These are phyloP conservation scores for Pleurotus giganteus DNA, from an alignment of 768 basidiomycete genomes.

Conservation along the genomic window DNA sequence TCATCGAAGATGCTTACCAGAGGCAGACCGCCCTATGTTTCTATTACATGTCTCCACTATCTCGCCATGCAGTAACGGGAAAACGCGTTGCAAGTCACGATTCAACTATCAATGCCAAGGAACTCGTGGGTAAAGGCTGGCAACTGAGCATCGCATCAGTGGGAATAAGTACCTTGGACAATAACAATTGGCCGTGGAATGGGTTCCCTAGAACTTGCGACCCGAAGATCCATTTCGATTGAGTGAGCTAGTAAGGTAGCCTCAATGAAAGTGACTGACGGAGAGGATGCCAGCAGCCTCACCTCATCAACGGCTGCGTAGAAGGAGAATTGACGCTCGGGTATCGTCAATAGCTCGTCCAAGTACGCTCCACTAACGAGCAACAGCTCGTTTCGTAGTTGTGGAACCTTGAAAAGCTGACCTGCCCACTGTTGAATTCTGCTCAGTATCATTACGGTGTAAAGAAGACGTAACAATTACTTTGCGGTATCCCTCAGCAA, in stretches of 20 bases:
- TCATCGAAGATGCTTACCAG: background rate
- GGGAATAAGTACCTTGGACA: background rate
- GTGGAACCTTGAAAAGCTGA: background rate
- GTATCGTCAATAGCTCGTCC: background rate
- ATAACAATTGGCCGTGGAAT: slow-evolving; percentile 2
- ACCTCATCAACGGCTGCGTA: slow-evolving; percentile 1
- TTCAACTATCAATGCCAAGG: background rate
- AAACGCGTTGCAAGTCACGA: slow-evolving; percentile 1
- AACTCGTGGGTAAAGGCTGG: background rate
- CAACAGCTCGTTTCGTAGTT: background rate
- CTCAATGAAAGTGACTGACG: background rate
- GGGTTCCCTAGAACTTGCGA: slow-evolving; percentile 2
- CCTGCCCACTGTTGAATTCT: background rate
- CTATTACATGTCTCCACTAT: background rate
- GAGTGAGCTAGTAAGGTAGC: background rate
- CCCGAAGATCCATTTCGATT: slow-evolving; percentile 1
- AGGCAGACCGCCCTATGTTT: background rate
- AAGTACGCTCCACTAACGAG: background rate
- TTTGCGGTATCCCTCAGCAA: background rate
- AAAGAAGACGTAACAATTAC: background rate
- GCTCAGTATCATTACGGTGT: background rate
- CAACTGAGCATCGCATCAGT: background rate
- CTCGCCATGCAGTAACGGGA: background rate
- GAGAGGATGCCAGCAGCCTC: background rate
- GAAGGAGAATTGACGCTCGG: background rate